Conservation (phyloP, 805 yeast species). For the Teunomyces atbi region DNA sequence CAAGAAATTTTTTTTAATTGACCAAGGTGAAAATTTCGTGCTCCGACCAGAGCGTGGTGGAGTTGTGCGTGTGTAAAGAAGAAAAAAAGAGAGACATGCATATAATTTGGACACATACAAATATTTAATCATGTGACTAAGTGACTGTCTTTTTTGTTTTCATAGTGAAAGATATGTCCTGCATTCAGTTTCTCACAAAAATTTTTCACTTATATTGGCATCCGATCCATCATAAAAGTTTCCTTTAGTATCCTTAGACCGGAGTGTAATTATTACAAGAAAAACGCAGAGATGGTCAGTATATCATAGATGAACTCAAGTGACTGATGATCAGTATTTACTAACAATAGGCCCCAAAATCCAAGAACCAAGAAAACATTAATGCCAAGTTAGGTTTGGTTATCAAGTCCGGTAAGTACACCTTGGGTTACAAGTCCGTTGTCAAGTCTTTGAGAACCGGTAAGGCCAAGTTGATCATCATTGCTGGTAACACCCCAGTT, state of each 20-base stretch:
- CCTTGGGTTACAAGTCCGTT: conserved; percentile 99
- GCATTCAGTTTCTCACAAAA: conserved; percentile 1
- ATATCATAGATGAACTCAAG: conserved; percentile 21
- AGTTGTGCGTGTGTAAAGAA: background rate
- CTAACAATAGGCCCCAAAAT: conserved; percentile 89
- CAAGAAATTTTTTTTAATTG: conserved; percentile 9
- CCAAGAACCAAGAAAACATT: conserved; percentile 89
- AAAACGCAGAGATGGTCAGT: conserved; percentile 98
- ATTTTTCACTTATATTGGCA: conserved; percentile 8
- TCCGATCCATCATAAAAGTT: conserved; percentile 4
- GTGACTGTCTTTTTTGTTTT: conserved; percentile 8
- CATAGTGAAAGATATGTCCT: background rate
- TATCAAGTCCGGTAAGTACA: conserved; percentile 98
- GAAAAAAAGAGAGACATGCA: background rate
- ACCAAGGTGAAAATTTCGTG: conserved; percentile 7
- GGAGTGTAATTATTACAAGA: conserved; percentile 70
- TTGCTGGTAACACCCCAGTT: conserved; percentile 99
- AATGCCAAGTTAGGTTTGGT: conserved; percentile 98
- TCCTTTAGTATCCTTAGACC: conserved; percentile 52
- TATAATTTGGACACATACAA: background rate
- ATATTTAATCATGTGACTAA: conserved; percentile 1
- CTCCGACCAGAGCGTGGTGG: background rate
- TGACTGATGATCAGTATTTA: conserved; percentile 15
- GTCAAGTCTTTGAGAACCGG: conserved; percentile 98
- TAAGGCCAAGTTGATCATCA: conserved; percentile 96